Evolutionary conservation across 176 grass and related monocot species (phyloP), one percentile per base, ranked within the genome.

Genomic region (Carex pumila): DNA sequence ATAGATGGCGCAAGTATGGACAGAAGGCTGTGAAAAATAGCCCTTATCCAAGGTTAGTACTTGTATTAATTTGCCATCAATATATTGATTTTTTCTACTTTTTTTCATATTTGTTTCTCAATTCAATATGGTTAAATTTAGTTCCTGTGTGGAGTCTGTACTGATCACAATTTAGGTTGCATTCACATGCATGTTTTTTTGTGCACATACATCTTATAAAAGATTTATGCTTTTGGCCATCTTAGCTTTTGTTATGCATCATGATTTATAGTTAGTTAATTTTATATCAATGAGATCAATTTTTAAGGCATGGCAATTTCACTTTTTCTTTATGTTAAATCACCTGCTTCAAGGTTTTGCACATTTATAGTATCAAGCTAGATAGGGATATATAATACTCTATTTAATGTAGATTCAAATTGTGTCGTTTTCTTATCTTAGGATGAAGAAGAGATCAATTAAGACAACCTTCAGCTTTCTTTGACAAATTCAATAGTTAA

Each of bases 1-100:
- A 94, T 39, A 85, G 96, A 79, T 99, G 96, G 96, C 91, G 96
- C 84, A 99, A 99, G 83, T 99, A 99, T 55, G 96, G 96, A 37
- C 96, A 99, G 91, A 99, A 99, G 81, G 96, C 96, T 31, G 96
- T 99, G 78, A 99, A 99, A 91, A 99, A 99, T 85, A 99, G 96
- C 85, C 92, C 95, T 12, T 91, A 91, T 81, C 95, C 95, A n/a
- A 98, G 95, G 95, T 98, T 59, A 41, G 49, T 82, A 39, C 72
- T 47, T 37, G 0, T 65, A 77, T 72, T 78, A 32, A 57, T 78
- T 22, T 57, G 13, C 7, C 49, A 57, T 56, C 12, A 34, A 34
- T 12, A 43, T 43, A n/a, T 71, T 45, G 4, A 71, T 43, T 50
- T 50, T 11, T 50, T 2, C 12, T 12, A 25, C 3, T 14, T 3